These are phyloP conservation scores for Rhodamnia rubescens DNA, from an alignment of 345 rosid genomes.

Conservation along the genomic window DNA sequence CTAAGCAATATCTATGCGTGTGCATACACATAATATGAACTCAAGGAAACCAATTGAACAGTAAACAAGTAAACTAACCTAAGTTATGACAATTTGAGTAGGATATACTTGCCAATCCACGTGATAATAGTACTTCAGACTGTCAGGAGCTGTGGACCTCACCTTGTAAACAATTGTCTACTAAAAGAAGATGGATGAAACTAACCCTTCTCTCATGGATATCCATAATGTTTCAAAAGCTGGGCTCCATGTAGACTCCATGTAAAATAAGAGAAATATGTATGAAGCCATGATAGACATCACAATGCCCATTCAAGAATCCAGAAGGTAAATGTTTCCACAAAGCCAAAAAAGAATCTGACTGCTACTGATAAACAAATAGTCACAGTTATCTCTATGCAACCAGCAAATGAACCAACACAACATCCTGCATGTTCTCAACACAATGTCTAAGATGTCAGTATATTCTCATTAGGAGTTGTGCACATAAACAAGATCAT, in stretches of 20 bases:
- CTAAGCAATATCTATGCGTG: background rate
- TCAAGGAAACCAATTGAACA: background rate
- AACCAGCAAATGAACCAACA: background rate
- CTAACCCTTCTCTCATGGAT: background rate
- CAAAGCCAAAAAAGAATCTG: background rate
- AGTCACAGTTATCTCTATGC: background rate
- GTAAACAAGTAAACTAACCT: background rate
- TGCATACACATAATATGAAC: background rate
- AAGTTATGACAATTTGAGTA: background rate
- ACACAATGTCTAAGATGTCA: background rate
- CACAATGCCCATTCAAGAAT: background rate
- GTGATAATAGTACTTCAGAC: rapidly evolving
- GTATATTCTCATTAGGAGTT: background rate
- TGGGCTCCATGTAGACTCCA: background rate
- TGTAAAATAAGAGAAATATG: background rate
- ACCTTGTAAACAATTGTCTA: background rate
- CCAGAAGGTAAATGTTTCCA: background rate
- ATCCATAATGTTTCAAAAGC: background rate
- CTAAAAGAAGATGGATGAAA: background rate
- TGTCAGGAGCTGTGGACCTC: background rate
- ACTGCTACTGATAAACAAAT: background rate
- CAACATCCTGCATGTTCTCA: background rate
- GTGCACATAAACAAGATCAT: background rate
- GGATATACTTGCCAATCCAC: background rate
- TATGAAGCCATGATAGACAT: background rate